Base-by-base conservation (phyloP, 2,329 filamentous ascomycete genomes). In the Pseudogymnoascus sp. region DNA sequence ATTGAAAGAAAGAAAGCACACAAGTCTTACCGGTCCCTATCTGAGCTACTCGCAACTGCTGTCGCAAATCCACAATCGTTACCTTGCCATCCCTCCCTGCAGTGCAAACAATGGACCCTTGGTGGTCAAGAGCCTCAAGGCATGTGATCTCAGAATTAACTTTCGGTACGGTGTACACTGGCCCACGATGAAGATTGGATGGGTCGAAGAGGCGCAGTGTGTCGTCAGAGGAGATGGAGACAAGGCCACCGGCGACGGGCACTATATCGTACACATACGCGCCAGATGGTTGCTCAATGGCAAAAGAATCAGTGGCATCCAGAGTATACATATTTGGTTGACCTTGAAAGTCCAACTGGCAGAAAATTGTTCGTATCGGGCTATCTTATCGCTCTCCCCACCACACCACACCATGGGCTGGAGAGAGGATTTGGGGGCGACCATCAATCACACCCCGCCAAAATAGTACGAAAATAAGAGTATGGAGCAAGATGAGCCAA, bases 11-110 rank as follows among this genome's bases (percentile, higher is more conserved):
- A 35, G 29, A 55, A 55, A 33, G 29, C 29, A 55, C n/a, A 55
- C 8, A 33, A 18, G 13, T 15, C 35, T 29, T 40, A 59, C 58
- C 27, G 9, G 58, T 39, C 21, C 33, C 37, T 29, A 59, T 59
- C 35, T 59, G 35, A 39, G 58, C 33, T 39, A 59, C 37, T 59
- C 58, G 33, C 35, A 8, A 59, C 58, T 59, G 33, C 35, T 59
- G 58, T 64, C 87, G 79, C 66, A 86, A 70, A 74, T 91, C 88
- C 85, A 86, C 88, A 58, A 88, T 74, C 0, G 77, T 81, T 9
- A 91, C 81, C 7, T 79, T 77, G 6, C 89, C 89, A 70, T 92
- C 86, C 71, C 88, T 83, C 55, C 89, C 89, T 0, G 87, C 83
- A 0, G 89, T 92, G 63, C 83, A 84, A 5, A 91, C 77, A 18